Evolutionary conservation across 1,139 yeast genomes (phyloP), one percentile per base, ranked within the genome.

Genomic region (Saccharomyces hybrid): DNA sequence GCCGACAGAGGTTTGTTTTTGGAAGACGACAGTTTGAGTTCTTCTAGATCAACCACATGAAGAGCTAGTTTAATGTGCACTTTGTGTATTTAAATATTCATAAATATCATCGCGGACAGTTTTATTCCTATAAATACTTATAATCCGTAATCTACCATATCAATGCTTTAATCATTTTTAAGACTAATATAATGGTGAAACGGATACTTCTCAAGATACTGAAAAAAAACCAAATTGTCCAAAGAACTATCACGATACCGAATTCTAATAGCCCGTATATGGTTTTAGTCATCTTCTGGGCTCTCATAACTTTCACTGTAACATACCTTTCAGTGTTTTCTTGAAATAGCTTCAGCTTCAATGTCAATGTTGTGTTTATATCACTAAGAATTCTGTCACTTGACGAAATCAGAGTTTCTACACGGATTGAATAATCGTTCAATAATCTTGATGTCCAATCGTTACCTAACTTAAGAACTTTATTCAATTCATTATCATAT

Each of bases 321-420:
- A 79, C 78, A 51, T 84, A 72, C 49, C 77, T 78, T 57, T 86
- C 95, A 27, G 84, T 73, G 51, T 83, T 77, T 65, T 88, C 95
- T 52, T 80, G 80, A n/a, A 87, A 74, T 58, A 83, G 81, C 54
- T 95, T 75, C 47, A 88, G 73, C 62, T 87, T 88, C 53, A 88
- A 72, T 31, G 90, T 81, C 52, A 88, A 73, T 0, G 95, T 85
- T 0, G 97, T 89, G 68, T 86, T 88, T 57, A 89, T 85, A 65
- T 88, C 96, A 59, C 93, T 87, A 55, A 86, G 80, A 25, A 88
- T 79, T 58, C 95, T 75, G 69, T 89, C 96, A 54, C 91, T 83
- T 48, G 79, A 76, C 23, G 86, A 81, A 46, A 89, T 74, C 54
- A 88, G 70, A 48, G 81, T 80, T 63, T 89, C 96, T 5, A 66